phyloP scores from a whole-genome alignment of 305 asterid species.

The Rubia occidens region DNA sequence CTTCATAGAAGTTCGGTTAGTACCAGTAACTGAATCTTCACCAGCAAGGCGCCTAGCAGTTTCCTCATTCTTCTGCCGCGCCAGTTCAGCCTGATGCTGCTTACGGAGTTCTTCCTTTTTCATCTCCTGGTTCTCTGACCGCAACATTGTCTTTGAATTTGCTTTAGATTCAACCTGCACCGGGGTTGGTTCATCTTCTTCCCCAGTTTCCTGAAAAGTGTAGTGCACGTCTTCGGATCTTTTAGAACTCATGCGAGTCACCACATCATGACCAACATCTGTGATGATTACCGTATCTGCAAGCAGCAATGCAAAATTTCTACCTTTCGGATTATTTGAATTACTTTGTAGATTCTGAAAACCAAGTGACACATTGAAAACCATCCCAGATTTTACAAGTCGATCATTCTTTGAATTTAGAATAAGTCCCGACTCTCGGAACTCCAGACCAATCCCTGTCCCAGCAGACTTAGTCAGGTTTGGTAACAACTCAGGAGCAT shows the following conservation, averaged over 20 bases:
- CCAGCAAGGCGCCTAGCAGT: slow-evolving; percentile 60
- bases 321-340: slow-evolving; percentile 33
- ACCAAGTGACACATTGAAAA: slow-evolving; percentile 60
- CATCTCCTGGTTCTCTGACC: slow-evolving; percentile 55
- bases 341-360: slow-evolving; percentile 49
- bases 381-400: slow-evolving; percentile 52
- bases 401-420: slow-evolving; percentile 50
- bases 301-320: slow-evolving; percentile 43
- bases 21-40: slow-evolving; percentile 25
- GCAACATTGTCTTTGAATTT: slow-evolving; percentile 46
- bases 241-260: too few species aligned
- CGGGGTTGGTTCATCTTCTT: slow-evolving; percentile 29
- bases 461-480: slow-evolving; percentile 65
- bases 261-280: too few species aligned
- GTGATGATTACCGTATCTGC: slow-evolving; percentile 54
- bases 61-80: slow-evolving; percentile 63
- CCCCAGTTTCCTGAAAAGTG: too few species aligned
- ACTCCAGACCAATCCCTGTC: slow-evolving; percentile 74
- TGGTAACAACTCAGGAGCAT: slow-evolving; percentile 52
- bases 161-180: slow-evolving; percentile 21
- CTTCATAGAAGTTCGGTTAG: slow-evolving; percentile 26
- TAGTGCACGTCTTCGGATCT: too few species aligned
- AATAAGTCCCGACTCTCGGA: slow-evolving; percentile 56
- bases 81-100: slow-evolving; percentile 67
- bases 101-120: slow-evolving; percentile 50